Percentiles rank a stretch among this genome's conserved stretches.
Evolutionary conservation across 768 basidiomycete species (phyloP).

Genomic region (Agaricus subrufescens): DNA sequence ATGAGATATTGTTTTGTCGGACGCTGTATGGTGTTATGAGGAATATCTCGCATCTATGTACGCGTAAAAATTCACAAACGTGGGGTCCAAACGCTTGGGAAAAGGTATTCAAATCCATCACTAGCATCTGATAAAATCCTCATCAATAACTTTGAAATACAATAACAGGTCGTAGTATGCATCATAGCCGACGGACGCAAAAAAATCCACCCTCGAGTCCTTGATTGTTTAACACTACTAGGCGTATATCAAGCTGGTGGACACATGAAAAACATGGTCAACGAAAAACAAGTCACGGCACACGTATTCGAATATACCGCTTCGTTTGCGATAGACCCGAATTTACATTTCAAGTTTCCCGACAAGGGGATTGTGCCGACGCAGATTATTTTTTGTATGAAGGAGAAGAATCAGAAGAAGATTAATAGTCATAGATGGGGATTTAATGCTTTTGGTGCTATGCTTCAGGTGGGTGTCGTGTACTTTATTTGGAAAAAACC

Average conservation of each 20-base stretch:
- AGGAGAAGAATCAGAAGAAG: conserved; percentile 95
- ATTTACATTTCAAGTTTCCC: conserved; percentile 80
- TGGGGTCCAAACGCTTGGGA: conserved; percentile 98
- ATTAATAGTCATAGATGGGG: conserved; percentile 98
- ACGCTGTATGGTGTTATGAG: conserved; percentile 95
- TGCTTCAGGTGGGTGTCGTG: conserved; percentile 59
- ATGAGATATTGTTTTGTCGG: conserved; percentile 86
- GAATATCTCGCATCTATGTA: conserved; percentile 76
- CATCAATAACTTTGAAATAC: too few species aligned
- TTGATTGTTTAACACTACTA: conserved; percentile 86
- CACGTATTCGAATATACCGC: conserved; percentile 85
- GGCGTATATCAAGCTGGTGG: conserved; percentile 80
- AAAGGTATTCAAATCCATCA: conserved; percentile 45
- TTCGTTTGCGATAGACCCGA: conserved; percentile 72
- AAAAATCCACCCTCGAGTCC: conserved; percentile 76
- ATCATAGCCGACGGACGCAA: conserved; percentile 87
- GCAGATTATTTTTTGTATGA: conserved; percentile 89
- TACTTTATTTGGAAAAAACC: not conserved
- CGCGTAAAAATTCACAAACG: conserved; percentile 85
- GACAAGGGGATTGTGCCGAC: conserved; percentile 93
- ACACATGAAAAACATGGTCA: conserved; percentile 41
- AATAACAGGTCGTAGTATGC: conserved; percentile 84
- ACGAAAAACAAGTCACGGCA: conserved; percentile 57
- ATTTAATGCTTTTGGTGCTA: conserved; percentile 87
- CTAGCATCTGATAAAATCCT: too few species aligned